A percentile compares a stretch with the other conserved stretches of the same genome.
phyloP scores from a whole-genome alignment of 371 early-diverging fungal genomes.

The Mortierella sp. region DNA sequence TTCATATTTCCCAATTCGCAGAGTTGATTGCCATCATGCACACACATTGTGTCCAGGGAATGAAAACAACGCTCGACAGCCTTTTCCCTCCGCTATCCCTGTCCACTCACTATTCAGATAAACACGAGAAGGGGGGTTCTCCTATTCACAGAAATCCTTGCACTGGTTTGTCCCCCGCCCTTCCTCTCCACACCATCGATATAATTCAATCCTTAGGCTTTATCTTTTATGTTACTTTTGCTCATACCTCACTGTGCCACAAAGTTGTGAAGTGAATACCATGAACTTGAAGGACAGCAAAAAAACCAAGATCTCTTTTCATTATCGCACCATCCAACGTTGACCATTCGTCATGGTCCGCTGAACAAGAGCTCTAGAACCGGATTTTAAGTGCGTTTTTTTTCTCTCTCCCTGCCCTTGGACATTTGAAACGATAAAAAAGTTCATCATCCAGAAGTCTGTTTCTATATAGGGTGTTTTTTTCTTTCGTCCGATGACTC shows the following conservation, averaged over 20 bases:
- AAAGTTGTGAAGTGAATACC: too few relatives aligned
- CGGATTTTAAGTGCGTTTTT: background rate
- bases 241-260: background rate
- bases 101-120: background rate
- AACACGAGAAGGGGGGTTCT: background rate
- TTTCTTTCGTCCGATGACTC: background rate
- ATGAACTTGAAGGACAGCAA: background rate
- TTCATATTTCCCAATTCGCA: background rate
- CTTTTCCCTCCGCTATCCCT: background rate
- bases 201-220: background rate
- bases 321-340: constrained; percentile 18
- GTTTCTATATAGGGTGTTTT: background rate
- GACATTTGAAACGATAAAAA: background rate
- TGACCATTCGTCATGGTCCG: constrained; percentile 12
- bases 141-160: background rate
- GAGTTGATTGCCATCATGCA: background rate
- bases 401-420: background rate
- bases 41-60: background rate
- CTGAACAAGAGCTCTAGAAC: constrained; percentile 1
- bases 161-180: background rate
- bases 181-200: background rate
- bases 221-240: background rate
- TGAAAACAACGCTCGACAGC: background rate
- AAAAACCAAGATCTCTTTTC: background rate
- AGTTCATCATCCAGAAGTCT: background rate